Conservation (phyloP, 129 eudicot species). For the Flaveria trinervia region DNA sequence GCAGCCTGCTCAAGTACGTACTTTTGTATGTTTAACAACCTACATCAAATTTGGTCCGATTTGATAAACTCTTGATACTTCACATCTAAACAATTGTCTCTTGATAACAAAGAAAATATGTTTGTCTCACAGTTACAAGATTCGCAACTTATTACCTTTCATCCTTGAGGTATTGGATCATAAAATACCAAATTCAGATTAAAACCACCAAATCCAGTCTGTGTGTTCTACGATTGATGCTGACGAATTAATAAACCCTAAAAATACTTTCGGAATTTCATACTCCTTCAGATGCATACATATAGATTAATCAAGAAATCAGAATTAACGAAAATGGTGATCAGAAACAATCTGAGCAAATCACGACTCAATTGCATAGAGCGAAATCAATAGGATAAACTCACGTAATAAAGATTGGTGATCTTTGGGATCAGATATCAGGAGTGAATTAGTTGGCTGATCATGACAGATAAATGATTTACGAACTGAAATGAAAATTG, state of each 20-base stretch:
- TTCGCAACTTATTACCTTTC: constrained; percentile 1
- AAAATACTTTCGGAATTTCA: not conserved
- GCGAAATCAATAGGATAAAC: not conserved
- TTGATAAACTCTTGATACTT: constrained; percentile 4
- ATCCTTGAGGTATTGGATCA: constrained; percentile 15
- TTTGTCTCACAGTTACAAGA: not conserved
- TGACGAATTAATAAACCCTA: constrained; percentile 21
- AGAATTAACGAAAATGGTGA: constrained; percentile 13
- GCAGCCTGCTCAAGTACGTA: constrained; percentile 29
- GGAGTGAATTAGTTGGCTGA: constrained; percentile 11
- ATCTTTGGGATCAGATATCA: constrained; percentile 28
- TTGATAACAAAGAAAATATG: not conserved
- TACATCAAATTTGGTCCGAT: constrained; percentile 11
- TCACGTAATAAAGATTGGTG: no score
- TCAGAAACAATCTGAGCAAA: constrained; percentile 22
- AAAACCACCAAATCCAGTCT: constrained; percentile 15
- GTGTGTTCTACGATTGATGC: not conserved
- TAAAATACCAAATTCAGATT: not conserved
- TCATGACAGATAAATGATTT: not conserved
- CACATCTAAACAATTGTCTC: not conserved
- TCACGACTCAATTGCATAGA: not conserved
- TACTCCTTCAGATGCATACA: no score
- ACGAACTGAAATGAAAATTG: not conserved
- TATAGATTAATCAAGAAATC: not conserved
- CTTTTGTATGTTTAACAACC: constrained; percentile 2